phyloP scores from a whole-genome alignment of 208 protist species.

The Acanthamoeba sp. region DNA sequence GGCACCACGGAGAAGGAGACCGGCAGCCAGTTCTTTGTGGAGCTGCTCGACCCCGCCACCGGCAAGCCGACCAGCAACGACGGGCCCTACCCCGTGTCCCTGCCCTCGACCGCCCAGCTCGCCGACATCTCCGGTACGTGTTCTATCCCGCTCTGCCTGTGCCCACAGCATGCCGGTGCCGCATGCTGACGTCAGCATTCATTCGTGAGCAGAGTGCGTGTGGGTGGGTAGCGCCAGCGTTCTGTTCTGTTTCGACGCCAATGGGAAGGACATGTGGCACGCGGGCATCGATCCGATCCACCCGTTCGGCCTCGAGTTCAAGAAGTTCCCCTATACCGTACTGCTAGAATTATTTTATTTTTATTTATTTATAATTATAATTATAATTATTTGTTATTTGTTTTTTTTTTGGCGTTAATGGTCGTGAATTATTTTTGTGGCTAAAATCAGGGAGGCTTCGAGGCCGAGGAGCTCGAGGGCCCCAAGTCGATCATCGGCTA shows the following conservation, averaged over 20 bases:
- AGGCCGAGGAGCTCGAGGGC: not conserved
- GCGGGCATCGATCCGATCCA: constrained; percentile 10
- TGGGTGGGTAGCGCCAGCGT: constrained; percentile 13
- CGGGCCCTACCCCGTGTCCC: not conserved
- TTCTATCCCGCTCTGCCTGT: no score
- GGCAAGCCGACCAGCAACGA: not conserved
- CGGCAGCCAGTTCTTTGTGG: not conserved
- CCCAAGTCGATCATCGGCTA: constrained; percentile 1
- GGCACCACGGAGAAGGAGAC: not conserved
- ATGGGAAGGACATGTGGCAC: constrained; percentile 22
- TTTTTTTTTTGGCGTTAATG: no score
- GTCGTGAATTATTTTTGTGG: no score
- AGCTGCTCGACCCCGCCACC: constrained; percentile 33
- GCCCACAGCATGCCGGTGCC: no score
- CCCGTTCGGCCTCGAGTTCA: constrained; percentile 3
- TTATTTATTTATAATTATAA: not conserved
- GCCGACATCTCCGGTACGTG: not conserved
- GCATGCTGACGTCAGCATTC: not conserved
- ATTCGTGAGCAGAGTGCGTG: not conserved
- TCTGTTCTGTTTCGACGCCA: constrained; percentile 32
- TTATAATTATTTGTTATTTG: not conserved
- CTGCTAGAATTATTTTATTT: not conserved
- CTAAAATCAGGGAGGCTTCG: not conserved
- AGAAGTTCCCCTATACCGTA: constrained; percentile 5
- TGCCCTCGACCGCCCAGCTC: not conserved